A percentile compares a stretch with the other conserved stretches of the same genome.
Evolutionary conservation across 192 early-diverging fungal genomes (phyloP).

Genomic region (Coemansia sp.): DNA sequence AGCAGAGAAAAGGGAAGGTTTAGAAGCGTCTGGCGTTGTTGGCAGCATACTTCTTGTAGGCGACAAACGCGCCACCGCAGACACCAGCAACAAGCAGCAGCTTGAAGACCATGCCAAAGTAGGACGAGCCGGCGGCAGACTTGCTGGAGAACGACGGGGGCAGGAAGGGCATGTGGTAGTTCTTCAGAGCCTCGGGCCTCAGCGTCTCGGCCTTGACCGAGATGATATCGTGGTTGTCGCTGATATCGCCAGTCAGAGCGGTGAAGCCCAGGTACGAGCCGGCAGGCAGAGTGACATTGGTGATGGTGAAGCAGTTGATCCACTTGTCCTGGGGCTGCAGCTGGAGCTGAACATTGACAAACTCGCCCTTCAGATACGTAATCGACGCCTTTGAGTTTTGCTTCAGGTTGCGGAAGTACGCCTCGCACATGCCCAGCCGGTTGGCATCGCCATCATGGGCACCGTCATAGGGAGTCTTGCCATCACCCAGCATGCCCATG

Average conservation of each 20-base stretch:
- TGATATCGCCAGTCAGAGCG: slow-evolving; percentile 87
- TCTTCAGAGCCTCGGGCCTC: slow-evolving; percentile 42
- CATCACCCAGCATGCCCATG: slow-evolving; percentile 93
- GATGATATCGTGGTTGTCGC: slow-evolving; percentile 59
- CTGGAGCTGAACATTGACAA: slow-evolving; percentile 52
- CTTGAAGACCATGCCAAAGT: slow-evolving; percentile 36
- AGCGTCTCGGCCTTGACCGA: slow-evolving; percentile 40
- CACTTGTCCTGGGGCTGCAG: slow-evolving; percentile 63
- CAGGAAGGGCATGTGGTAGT: slow-evolving; percentile 29
- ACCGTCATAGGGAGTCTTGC: slow-evolving; percentile 79
- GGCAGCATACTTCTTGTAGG: slow-evolving; percentile 44
- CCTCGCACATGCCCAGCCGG: slow-evolving; percentile 63
- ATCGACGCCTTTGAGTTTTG: slow-evolving; percentile 63
- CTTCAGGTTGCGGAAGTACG: slow-evolving; percentile 71
- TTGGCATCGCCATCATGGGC: slow-evolving; percentile 77
- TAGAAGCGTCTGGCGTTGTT: slow-evolving; percentile 48
- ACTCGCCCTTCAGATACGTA: slow-evolving; percentile 66
- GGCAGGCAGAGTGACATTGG: slow-evolving; percentile 74
- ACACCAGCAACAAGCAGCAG: slow-evolving; percentile 37
- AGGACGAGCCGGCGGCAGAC: slow-evolving; percentile 8
- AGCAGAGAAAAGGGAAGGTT: not conserved
- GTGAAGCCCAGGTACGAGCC: slow-evolving; percentile 86
- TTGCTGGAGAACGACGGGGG: slow-evolving; percentile 3
- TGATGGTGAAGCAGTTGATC: slow-evolving; percentile 78
- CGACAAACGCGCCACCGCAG: slow-evolving; percentile 42